Percentiles rank a stretch among this genome's conserved stretches.
Conservation (phyloP, 2,329 filamentous ascomycete species). For the Exophiala lecanii-corni region DNA sequence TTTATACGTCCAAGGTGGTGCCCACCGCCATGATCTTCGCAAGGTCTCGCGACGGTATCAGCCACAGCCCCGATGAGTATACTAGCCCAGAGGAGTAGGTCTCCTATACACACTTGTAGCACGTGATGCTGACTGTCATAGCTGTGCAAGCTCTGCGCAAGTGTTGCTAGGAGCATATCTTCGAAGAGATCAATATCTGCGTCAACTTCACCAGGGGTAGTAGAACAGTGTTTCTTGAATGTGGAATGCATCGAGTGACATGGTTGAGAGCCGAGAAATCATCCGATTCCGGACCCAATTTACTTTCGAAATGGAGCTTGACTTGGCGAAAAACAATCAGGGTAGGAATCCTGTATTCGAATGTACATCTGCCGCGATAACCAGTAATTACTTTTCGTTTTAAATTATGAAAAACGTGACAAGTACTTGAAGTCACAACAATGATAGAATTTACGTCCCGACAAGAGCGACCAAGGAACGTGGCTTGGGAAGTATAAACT, state of each 20-base stretch:
- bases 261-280: too few relatives aligned
- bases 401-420: too few relatives aligned
- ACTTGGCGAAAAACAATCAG: too few relatives aligned
- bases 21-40: conserved; percentile 66
- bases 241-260: too few relatives aligned
- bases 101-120: background rate
- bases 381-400: too few relatives aligned
- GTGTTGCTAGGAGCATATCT: conserved; percentile 11
- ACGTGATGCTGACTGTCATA: background rate
- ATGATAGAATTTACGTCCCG: too few relatives aligned
- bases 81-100: conserved; percentile 11
- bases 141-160: conserved; percentile 7
- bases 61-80: conserved; percentile 51
- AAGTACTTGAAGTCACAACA: too few relatives aligned
- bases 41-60: conserved; percentile 59
- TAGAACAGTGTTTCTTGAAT: background rate
- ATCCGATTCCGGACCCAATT: too few relatives aligned
- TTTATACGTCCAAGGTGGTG: conserved; percentile 9
- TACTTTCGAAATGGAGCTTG: too few relatives aligned
- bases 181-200: background rate
- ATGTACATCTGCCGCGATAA: too few relatives aligned
- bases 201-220: background rate
- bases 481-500: background rate
- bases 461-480: background rate
- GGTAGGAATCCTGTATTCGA: too few relatives aligned